Evolutionary conservation across 805 yeast species (phyloP).

Genomic region (Candida wancherniae): DNA sequence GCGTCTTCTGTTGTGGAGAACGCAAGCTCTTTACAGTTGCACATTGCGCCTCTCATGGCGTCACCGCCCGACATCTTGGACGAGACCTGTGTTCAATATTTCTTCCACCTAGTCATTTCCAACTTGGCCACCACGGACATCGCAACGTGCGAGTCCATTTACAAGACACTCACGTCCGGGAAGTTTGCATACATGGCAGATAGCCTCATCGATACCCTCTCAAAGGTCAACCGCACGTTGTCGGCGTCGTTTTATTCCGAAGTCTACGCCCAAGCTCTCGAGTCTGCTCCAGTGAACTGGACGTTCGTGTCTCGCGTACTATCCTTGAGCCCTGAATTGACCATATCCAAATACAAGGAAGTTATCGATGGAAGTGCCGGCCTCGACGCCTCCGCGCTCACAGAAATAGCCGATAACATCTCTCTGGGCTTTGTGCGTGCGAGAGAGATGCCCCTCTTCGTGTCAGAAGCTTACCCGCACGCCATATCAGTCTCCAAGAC

Average conservation of each 20-base stretch:
- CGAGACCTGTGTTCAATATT: conserved; percentile 9
- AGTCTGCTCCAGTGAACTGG: conserved; percentile 32
- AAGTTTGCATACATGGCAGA: conserved; percentile 38
- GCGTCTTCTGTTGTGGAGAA: conserved; percentile 5
- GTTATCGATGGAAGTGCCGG: conserved; percentile 20
- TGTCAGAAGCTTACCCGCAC: conserved; percentile 39
- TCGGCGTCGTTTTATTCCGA: conserved; percentile 47
- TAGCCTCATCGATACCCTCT: conserved; percentile 42
- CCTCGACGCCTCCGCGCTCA: background rate
- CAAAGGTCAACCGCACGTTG: conserved; percentile 47
- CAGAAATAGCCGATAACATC: conserved; percentile 26
- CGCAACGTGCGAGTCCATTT: conserved; percentile 44
- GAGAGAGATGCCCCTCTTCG: conserved; percentile 52
- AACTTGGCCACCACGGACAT: conserved; percentile 31
- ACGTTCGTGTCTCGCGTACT: conserved; percentile 43
- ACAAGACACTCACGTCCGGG: conserved; percentile 33
- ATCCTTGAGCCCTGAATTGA: conserved; percentile 54
- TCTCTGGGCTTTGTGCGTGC: conserved; percentile 48
- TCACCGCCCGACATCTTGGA: conserved; percentile 2
- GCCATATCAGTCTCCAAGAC: conserved; percentile 16
- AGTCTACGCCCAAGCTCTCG: conserved; percentile 31
- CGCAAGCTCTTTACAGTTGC: conserved; percentile 3
- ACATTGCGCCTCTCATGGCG: conserved; percentile 2
- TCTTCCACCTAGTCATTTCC: conserved; percentile 25
- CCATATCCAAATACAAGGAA: conserved; percentile 38